These are phyloP conservation scores for Cardiospermum halicacabum DNA, from an alignment of 345 rosid species.

Conservation along the genomic window DNA sequence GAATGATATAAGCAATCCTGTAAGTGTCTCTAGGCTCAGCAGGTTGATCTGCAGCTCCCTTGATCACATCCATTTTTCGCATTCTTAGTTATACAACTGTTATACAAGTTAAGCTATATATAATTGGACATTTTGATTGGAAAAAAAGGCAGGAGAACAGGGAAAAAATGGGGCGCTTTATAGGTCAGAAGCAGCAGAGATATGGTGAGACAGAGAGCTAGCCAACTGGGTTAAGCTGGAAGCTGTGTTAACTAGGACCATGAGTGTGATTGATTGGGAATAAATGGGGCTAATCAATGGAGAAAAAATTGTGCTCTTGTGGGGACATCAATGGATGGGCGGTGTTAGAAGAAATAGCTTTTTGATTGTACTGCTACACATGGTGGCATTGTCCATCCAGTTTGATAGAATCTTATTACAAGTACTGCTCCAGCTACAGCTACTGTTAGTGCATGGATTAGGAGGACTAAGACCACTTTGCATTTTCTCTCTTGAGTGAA, in stretches of 20 bases:
- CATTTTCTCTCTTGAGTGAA: conserved; percentile 3
- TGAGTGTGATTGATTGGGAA: conserved; percentile 64
- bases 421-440: background rate
- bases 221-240: conserved; percentile 18
- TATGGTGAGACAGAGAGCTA: conserved; percentile 13
- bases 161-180: background rate
- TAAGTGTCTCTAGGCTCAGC: conserved; percentile 50
- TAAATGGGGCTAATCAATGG: conserved; percentile 28
- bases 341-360: conserved; percentile 29
- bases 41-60: conserved; percentile 27
- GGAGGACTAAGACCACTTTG: background rate
- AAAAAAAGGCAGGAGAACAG: conserved; percentile 21
- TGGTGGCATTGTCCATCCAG: conserved; percentile 15
- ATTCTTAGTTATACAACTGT: no score
- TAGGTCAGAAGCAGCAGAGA: background rate
- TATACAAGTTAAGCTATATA: conserved; percentile 19
- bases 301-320: conserved; percentile 29
- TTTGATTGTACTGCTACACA: conserved; percentile 22
- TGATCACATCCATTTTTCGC: conserved; percentile 41
- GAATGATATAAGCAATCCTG: conserved; percentile 69
- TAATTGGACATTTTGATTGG: conserved; percentile 13
- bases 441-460: conserved; percentile 3
- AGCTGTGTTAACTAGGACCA: conserved; percentile 11
- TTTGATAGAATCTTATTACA: conserved; percentile 23
- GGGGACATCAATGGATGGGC: conserved; percentile 52